Base-by-base conservation (phyloP, 306 rosid genomes). In the Cicer cuneatum region DNA sequence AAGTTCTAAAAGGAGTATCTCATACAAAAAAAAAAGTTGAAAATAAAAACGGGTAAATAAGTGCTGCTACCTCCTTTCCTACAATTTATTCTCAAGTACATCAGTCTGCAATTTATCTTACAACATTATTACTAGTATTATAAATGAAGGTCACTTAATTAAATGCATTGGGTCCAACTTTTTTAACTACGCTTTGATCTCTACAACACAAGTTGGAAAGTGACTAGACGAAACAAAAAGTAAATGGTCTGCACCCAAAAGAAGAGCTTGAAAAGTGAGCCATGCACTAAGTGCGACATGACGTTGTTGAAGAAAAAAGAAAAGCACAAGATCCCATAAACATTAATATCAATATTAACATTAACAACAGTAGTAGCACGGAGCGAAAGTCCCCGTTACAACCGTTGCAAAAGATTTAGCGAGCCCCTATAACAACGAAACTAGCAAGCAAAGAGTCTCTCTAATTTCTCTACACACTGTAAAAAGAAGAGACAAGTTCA, bases 151-250 rank as follows among this genome's bases (percentile, higher is more conserved):
- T 38, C 8, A 61, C 67, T 13, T 42, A 24, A 4, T 29, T 29
- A 29, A 19, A 66, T 76, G 66, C 59, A 33, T 66, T 29, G 5
- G 24, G 43, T 57, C 61, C 52, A 41, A 70, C 45, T 48, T 10
- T 6, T n/a, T n/a, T 18, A 40, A 40, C n/a, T 1, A 60, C 8
- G 57, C 19, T 69, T 60, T 66, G 76, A 59, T 38, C 24, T 47
- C 14, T 43, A 58, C 35, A 61, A 49, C 58, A 58, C 35, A 61
- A 39, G 48, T 8, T 70, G 46, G 69, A 78, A 61, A 78, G 65
- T 42, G 82, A 78, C 66, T 48, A 35, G 11, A 69, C 81, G 39
- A 69, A 76, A 69, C 76, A 48, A 52, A 78, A 69, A 60, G 76
- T 54, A 78, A 78, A 61, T 70, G 76, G 71, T 24, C 47, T 60